Percentiles rank a stretch among this genome's conserved stretches.
These are phyloP conservation scores for Cryptococcus sp. DNA, from an alignment of 1,284 basidiomycete species.

Conservation along the genomic window DNA sequence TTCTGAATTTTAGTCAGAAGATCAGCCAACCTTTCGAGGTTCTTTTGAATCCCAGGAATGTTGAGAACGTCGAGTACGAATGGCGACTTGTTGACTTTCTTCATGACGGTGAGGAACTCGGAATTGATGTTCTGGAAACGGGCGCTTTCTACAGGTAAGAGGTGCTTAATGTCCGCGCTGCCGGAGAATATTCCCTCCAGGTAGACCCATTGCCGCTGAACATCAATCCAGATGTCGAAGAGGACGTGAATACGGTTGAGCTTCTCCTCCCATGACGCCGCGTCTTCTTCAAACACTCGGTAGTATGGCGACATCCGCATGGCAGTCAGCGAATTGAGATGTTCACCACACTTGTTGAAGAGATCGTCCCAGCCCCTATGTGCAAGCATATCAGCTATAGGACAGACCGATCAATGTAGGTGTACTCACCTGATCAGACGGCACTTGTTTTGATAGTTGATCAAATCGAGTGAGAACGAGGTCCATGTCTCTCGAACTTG, in stretches of 20 bases:
- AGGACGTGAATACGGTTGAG: slow-evolving; percentile 92
- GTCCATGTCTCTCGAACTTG: slow-evolving; percentile 98
- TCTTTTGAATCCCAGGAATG: slow-evolving; percentile 94
- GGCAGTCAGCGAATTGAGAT: slow-evolving; percentile 89
- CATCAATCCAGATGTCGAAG: slow-evolving; percentile 99
- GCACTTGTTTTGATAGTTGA: slow-evolving; percentile 99
- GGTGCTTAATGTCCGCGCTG: slow-evolving; percentile 96
- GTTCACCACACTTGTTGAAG: slow-evolving; percentile 94
- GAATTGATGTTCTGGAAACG: slow-evolving; percentile 99
- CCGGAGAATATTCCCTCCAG: slow-evolving; percentile 99
- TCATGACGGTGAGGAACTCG: slow-evolving; percentile 98
- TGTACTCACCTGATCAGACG: slow-evolving; percentile 76
- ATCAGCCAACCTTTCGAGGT: slow-evolving; percentile 92
- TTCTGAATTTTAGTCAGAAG: slow-evolving; percentile 98
- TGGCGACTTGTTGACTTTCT: slow-evolving; percentile 98
- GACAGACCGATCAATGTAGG: background rate
- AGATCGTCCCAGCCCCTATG: slow-evolving; percentile 93
- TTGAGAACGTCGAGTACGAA: slow-evolving; percentile 97
- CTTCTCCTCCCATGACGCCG: slow-evolving; percentile 90
- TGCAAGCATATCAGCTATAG: background rate
- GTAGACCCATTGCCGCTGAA: slow-evolving; percentile 99
- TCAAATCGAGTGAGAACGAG: slow-evolving; percentile 90
- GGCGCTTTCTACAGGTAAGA: slow-evolving; percentile 93
- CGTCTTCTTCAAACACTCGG: slow-evolving; percentile 95
- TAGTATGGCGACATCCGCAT: slow-evolving; percentile 99